A percentile compares a stretch with the other conserved stretches of the same genome.
These are phyloP conservation scores for Calocera cornea DNA, from an alignment of 768 basidiomycete genomes.

Conservation along the genomic window DNA sequence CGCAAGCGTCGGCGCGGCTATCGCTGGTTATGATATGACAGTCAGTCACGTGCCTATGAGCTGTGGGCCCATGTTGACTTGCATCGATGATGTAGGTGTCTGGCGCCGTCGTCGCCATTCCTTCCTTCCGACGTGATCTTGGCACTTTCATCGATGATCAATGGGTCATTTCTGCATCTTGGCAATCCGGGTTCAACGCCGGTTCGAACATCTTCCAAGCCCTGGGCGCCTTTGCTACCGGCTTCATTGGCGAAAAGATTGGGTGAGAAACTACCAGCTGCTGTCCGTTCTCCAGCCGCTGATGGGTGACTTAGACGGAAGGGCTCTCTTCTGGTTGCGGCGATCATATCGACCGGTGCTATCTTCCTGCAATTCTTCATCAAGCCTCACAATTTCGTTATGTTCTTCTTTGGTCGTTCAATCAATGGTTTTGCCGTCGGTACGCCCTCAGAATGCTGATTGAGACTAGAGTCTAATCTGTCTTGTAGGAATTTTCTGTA, in stretches of 20 bases:
- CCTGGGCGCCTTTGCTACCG: not conserved
- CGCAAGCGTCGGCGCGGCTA: not conserved
- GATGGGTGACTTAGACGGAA: not conserved
- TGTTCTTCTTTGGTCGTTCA: slow-evolving; percentile 2
- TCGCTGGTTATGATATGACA: not conserved
- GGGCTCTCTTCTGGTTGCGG: not conserved
- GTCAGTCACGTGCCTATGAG: not conserved
- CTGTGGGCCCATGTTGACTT: not conserved
- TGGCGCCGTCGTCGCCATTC: not conserved
- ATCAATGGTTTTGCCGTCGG: not conserved
- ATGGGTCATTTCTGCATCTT: not conserved
- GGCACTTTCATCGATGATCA: not conserved
- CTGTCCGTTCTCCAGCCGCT: not conserved
- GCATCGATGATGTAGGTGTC: not conserved
- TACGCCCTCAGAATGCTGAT: not conserved
- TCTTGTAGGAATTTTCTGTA: not conserved
- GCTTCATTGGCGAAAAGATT: not conserved
- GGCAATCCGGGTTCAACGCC: slow-evolving; percentile 2
- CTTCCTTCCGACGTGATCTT: not conserved
- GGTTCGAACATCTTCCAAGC: slow-evolving; percentile 2
- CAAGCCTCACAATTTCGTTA: not conserved
- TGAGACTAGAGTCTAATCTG: no score
- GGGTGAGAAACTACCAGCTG: not conserved
- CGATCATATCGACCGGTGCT: not conserved
- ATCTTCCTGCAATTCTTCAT: slow-evolving; percentile 3